A percentile compares a stretch with the other conserved stretches of the same genome.
Evolutionary conservation across 2,329 filamentous ascomycete species (phyloP).

Genomic region (Aspergillus quadricinctus): DNA sequence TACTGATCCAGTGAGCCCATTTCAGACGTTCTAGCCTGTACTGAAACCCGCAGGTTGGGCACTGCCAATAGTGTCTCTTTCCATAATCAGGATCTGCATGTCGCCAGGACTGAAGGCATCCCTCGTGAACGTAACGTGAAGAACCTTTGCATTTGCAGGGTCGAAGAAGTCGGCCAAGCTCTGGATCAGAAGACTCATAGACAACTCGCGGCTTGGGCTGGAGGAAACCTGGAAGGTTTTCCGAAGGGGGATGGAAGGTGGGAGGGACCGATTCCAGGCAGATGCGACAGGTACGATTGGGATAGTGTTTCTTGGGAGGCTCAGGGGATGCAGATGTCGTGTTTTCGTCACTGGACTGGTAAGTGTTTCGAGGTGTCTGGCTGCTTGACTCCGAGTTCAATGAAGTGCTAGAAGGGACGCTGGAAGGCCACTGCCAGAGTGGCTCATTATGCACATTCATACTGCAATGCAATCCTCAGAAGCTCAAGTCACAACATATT

Average conservation of each 20-base stretch:
- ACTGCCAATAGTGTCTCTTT: constrained; percentile 74
- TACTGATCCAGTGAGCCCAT: constrained; percentile 68
- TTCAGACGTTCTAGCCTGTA: constrained; percentile 75
- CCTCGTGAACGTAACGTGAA: constrained; percentile 90
- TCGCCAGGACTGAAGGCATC: constrained; percentile 80
- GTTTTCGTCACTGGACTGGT: constrained; percentile 10
- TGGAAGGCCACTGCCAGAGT: constrained; percentile 23
- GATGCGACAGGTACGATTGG: constrained; percentile 77
- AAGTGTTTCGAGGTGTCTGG: constrained; percentile 8
- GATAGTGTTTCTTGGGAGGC: constrained; percentile 52
- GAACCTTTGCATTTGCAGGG: constrained; percentile 93
- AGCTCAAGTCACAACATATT: constrained; percentile 9
- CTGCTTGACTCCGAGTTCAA: constrained; percentile 4
- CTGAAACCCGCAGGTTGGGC: constrained; percentile 79
- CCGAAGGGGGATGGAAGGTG: constrained; percentile 53
- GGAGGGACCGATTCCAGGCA: constrained; percentile 71
- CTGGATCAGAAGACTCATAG: constrained; percentile 70
- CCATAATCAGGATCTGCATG: constrained; percentile 62
- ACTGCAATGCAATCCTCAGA: constrained; percentile 3
- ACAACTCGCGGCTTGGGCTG: constrained; percentile 55
- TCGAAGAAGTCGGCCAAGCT: constrained; percentile 72
- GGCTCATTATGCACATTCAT: constrained; percentile 21
- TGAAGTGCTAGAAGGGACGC: constrained; percentile 6
- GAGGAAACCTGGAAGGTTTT: constrained; percentile 53
- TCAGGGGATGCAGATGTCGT: constrained; percentile 10